Evolutionary conservation across 768 basidiomycete species (phyloP).

Genomic region (Amanita jacksonii): DNA sequence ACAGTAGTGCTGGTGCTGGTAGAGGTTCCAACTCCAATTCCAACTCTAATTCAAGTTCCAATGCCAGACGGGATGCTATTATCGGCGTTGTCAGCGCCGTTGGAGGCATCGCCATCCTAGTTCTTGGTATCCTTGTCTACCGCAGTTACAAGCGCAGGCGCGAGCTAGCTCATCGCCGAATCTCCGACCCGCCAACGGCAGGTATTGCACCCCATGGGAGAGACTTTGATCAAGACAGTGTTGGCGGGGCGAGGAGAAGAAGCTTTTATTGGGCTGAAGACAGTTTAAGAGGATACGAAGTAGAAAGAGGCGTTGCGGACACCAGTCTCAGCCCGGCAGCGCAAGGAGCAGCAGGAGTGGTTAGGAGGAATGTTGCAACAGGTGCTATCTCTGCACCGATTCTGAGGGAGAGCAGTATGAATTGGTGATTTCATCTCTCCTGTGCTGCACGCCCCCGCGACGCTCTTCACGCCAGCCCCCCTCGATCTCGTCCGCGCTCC

Average conservation of each 20-base stretch:
- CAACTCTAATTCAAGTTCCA: slow-evolving; percentile 20
- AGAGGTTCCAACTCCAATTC: slow-evolving; percentile 14
- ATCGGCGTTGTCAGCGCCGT: slow-evolving; percentile 85
- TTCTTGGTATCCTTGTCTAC: slow-evolving; percentile 64
- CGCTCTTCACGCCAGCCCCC: not conserved
- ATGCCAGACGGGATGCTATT: slow-evolving; percentile 68
- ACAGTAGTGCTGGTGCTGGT: slow-evolving; percentile 16
- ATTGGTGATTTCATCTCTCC: slow-evolving; percentile 45
- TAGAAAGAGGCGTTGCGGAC: slow-evolving; percentile 25
- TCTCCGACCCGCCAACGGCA: slow-evolving; percentile 46
- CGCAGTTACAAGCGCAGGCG: slow-evolving; percentile 57
- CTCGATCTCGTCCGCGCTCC: no score
- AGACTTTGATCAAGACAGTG: slow-evolving; percentile 65
- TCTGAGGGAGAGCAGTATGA: slow-evolving; percentile 74
- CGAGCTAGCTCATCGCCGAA: slow-evolving; percentile 60
- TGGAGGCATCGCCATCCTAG: slow-evolving; percentile 66
- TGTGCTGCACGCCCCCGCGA: no score
- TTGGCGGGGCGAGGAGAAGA: slow-evolving; percentile 62
- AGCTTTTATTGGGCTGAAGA: slow-evolving; percentile 89
- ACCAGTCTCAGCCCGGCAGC: slow-evolving; percentile 20
- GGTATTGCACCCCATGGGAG: slow-evolving; percentile 48
- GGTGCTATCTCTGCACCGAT: slow-evolving; percentile 67
- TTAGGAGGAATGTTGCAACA: slow-evolving; percentile 43
- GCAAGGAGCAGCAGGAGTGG: slow-evolving; percentile 25
- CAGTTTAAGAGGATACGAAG: slow-evolving; percentile 53